Base-by-base conservation (phyloP, 2,329 filamentous ascomycete genomes). In the Apiospora saccharicola region DNA sequence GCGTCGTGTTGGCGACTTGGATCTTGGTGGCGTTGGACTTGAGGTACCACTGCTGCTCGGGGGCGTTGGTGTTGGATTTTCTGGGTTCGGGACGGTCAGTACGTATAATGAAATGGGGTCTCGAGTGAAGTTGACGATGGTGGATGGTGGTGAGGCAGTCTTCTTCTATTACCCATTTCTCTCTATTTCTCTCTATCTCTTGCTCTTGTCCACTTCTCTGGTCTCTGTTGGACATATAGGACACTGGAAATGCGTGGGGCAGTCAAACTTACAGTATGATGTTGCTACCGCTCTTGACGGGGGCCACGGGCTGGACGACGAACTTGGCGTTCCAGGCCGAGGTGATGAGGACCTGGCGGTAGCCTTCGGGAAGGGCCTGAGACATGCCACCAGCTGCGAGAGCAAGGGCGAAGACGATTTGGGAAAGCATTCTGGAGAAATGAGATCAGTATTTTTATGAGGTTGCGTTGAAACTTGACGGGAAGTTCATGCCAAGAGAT, bases 11-110 rank as follows among this genome's bases (percentile, higher is more conserved):
- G 0, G 79, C 82, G 30, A 83, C 76, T 74, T 83, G 82, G 73
- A 85, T 82, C 74, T 79, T 82, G 67, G 78, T 80, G 47, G 73
- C 74, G 71, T 80, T 81, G 30, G 75, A 73, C 74, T 80, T 80
- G 75, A 85, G 71, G 70, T 82, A 82, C 83, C 83, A 85, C 72
- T 84, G 82, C 75, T 85, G 83, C 73, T 83, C 82, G 2, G 81
- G 75, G 73, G 77, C 81, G 73, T 76, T 75, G 61, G 73, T 77
- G 41, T 71, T 78, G 1, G 80, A 82, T 72, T 83, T 77, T 4
- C 81, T 83, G 69, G 14, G 22, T 24, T 8, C 53, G 43, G 24
- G 37, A 22, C 2, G 8, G 53, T 37, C 5, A 19, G 53, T n/a
- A n/a, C 30, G 22, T 64, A 71, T 44, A 26, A 6, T n/a, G 46